phyloP scores from a whole-genome alignment of 805 yeast genomes.

The Kodamaea hsintzibuensis region DNA sequence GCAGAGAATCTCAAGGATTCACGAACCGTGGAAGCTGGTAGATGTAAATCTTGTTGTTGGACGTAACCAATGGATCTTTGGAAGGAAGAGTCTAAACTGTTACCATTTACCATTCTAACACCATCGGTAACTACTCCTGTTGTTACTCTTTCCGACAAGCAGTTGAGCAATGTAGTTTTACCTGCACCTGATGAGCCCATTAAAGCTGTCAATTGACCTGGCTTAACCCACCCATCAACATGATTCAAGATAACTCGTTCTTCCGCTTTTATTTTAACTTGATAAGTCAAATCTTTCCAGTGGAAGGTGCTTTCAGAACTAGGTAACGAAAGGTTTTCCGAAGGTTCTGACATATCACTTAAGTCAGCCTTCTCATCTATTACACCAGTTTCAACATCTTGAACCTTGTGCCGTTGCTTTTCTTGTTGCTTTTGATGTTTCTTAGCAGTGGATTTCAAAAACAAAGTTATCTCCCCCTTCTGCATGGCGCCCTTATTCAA shows the following conservation, averaged over 20 bases:
- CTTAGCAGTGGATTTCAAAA: constrained; percentile 50
- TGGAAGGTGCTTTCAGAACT: constrained; percentile 56
- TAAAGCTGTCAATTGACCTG: constrained; percentile 77
- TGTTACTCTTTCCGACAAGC: constrained; percentile 31
- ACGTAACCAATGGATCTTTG: constrained; percentile 37
- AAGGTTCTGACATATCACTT: constrained; percentile 30
- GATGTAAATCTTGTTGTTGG: constrained; percentile 36
- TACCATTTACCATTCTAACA: constrained; percentile 38
- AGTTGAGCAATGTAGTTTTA: constrained; percentile 45
- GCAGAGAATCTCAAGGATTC: constrained; percentile 29
- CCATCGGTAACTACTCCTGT: constrained; percentile 28
- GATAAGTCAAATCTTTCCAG: constrained; percentile 76
- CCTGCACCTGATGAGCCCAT: constrained; percentile 57
- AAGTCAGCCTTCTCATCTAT: constrained; percentile 20
- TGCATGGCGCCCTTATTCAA: constrained; percentile 61
- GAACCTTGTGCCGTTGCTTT: constrained; percentile 18
- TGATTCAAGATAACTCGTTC: constrained; percentile 59
- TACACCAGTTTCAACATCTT: constrained; percentile 26
- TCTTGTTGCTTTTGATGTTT: constrained; percentile 45
- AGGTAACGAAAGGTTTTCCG: constrained; percentile 8
- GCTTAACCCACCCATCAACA: constrained; percentile 83
- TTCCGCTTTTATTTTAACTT: constrained; percentile 61
- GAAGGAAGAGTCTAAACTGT: constrained; percentile 25
- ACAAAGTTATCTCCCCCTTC: constrained; percentile 70
- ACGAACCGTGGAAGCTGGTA: constrained; percentile 32